Percentiles rank a stretch among this genome's conserved stretches.
These are phyloP conservation scores for Populus tomentosa DNA, from an alignment of 441 rosid species.

Conservation along the genomic window DNA sequence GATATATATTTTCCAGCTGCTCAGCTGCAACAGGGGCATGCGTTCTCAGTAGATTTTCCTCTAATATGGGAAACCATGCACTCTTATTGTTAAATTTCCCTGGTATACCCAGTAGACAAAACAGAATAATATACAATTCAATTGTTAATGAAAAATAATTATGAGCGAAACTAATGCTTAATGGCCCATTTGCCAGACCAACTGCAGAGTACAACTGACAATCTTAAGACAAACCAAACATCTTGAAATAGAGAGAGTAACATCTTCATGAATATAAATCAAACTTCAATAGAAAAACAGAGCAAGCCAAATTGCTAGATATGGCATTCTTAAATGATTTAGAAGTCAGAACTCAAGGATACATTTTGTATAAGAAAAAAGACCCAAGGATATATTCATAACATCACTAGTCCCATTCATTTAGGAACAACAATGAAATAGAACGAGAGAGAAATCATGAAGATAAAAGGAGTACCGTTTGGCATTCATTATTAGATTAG, in stretches of 20 bases:
- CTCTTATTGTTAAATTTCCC: neutral
- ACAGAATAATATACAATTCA: neutral
- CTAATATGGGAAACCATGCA: neutral
- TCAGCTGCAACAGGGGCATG: neutral
- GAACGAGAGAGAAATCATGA: neutral
- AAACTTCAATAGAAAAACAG: neutral
- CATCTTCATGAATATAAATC: neutral
- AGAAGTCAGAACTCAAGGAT: neutral
- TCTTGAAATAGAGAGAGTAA: neutral
- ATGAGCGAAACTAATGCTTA: neutral
- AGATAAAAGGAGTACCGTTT: slow-evolving; percentile 37
- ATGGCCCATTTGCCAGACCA: neutral
- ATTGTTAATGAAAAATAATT: neutral
- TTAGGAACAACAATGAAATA: neutral
- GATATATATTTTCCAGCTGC: neutral
- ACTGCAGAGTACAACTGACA: neutral
- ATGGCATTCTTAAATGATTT: neutral
- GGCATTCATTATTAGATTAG: slow-evolving; percentile 86
- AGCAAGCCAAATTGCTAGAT: neutral
- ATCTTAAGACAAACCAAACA: neutral
- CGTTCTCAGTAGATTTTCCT: neutral
- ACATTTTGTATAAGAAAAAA: neutral
- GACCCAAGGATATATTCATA: neutral
- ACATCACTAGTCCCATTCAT: neutral
- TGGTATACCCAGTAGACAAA: neutral